Evolutionary conservation across 2,329 filamentous ascomycete species (phyloP), one percentile per base, ranked within the genome.

Genomic region (Beauveria sp.): DNA sequence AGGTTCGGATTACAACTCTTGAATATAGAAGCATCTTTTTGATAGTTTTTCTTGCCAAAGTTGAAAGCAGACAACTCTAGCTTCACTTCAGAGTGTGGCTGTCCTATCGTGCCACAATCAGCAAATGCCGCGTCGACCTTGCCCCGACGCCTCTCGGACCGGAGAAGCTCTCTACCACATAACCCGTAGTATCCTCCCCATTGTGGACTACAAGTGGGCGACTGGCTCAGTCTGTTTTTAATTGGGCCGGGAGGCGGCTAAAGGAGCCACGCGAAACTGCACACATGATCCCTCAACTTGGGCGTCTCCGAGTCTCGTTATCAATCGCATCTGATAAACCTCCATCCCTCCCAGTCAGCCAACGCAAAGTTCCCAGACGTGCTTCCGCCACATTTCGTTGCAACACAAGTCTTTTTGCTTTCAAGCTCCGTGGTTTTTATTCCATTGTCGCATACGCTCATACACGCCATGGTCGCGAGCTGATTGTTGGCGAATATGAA

Each of bases 281-380:
- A 61, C 58, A 31, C 50, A 42, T 61, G 51, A 55, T 55, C 26
- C 22, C 22, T 20, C 24, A 45, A 26, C 31, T n/a, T 49, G 24
- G 9, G 31, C 12, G 34, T 38, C 12, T 38, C 34, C 12, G 12
- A 38, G 34, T 38, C 12, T 38, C 34, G 34, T 38, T 61, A 61
- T 61, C 59, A 61, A 61, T 61, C 59, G 51, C 50, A 61, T 61
- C 59, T 54, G 59, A 61, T 60, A 61, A 42, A 3, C 42, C n/a
- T 12, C 5, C 18, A 51, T 40, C 18, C 22, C n/a, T 55, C 51
- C 24, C 59, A 20, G 18, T n/a, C 18, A 20, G 31, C 46, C 34
- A 38, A 38, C 5, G 34, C 34, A 38, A 34, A 38, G 12, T 12
- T 38, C 46, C 16, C 38, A 26, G 22, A 18, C 14, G n/a, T 24